A percentile compares a stretch with the other conserved stretches of the same genome.
phyloP scores from a whole-genome alignment of 2,329 filamentous ascomycete species.

The Albophoma yamanashiensis region DNA sequence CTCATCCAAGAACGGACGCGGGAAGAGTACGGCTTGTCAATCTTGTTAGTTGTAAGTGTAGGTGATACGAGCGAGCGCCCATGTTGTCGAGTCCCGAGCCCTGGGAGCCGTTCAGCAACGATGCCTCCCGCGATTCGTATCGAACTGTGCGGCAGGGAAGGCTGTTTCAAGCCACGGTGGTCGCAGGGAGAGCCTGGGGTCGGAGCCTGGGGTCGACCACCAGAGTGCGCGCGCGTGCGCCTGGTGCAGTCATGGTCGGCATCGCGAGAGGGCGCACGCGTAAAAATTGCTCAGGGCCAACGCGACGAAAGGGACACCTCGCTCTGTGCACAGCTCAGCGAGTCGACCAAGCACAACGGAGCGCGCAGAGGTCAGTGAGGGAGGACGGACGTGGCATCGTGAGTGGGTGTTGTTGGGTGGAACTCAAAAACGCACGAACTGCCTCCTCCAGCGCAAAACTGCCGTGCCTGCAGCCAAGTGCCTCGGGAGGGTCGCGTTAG shows the following conservation, averaged over 20 bases:
- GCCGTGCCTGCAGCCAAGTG: neutral
- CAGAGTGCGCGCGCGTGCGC: too few relatives aligned
- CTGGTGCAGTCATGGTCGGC: neutral
- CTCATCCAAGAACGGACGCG: neutral
- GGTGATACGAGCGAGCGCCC: neutral
- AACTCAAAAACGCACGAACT: neutral
- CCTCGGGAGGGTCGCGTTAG: neutral
- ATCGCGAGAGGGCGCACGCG: neutral
- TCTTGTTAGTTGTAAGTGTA: too few relatives aligned
- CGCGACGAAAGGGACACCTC: too few relatives aligned
- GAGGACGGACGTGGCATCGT: neutral
- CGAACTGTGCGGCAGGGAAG: neutral
- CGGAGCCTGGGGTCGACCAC: too few relatives aligned
- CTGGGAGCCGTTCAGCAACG: neutral
- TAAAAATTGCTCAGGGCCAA: neutral
- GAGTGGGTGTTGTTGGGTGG: neutral
- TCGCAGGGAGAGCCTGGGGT: too few relatives aligned
- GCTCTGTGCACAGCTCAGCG: too few relatives aligned
- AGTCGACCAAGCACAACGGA: neutral
- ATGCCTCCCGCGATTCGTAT: too few relatives aligned
- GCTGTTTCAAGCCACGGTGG: neutral
- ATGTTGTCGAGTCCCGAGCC: neutral
- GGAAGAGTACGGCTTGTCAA: neutral
- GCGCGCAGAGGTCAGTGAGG: neutral
- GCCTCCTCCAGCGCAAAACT: neutral